Base-by-base conservation (phyloP, 306 rosid genomes). In the Ammopiptanthus mongolicus region DNA sequence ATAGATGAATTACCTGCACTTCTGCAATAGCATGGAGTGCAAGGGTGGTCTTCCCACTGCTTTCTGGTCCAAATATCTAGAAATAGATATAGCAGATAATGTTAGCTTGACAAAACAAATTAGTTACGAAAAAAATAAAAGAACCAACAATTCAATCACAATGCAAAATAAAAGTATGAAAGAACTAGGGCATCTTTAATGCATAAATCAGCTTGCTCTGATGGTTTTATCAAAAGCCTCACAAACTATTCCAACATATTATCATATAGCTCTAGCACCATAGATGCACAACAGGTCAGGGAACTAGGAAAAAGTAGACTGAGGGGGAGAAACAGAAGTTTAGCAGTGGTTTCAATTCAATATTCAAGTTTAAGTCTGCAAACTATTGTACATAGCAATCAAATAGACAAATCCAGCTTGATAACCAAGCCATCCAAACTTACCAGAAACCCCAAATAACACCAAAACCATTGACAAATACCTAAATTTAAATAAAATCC, bases 1-100 rank as follows among this genome's bases (percentile, higher is more conserved):
- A 75, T 23, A 82, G 74, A 80, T 31, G 33, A 57, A 63, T 29
- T 82, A 95, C 97, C 93, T 95, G 99, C 72, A 95, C 97, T 86
- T 95, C 97, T 31, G 97, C 97, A 69, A 95, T 95, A 66, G 97
- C 99, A 84, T 95, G 99, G 75, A 95, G 95, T 62, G 99, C 99
- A 66, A 95, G 57, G 78, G 99, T 95, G 76, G 99, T 95, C 85
- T 95, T 95, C 70, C 99, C 97, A 86, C 99, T 92, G 87, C 99
- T 95, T 84, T 95, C 99, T 46, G 96, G 99, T 72, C 97, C 99
- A 85, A 69, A 95, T 82, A 95, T 95, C 99, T 95, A 79, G 42
- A 80, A 78, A 71, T 19, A 64, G 33, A 72, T 28, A 68, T 29
- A 73, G 71, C 52, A 61, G 50, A 80, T 37, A 74, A 21, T 44